A percentile compares a stretch with the other conserved stretches of the same genome.
These are phyloP conservation scores for Fistulinella cinereoalba DNA, from an alignment of 1,284 basidiomycete genomes.

Conservation along the genomic window DNA sequence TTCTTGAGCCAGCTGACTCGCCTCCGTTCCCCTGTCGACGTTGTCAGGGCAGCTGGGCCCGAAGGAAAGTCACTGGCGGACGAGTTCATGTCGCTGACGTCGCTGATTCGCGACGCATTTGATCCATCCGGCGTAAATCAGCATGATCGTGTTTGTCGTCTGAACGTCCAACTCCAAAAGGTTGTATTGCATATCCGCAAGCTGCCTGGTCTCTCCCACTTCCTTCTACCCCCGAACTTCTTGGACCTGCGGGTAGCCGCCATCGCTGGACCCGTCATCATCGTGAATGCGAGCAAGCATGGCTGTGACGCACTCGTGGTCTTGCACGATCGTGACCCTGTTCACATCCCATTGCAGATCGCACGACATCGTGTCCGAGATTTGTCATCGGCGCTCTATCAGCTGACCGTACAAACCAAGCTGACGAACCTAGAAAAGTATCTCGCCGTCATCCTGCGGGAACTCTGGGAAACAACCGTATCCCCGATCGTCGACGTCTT, in stretches of 20 bases:
- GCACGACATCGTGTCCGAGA: neutral
- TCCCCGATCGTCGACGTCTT: neutral
- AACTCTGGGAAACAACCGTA: neutral
- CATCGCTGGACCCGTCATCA: too few species aligned
- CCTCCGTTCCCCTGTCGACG: neutral
- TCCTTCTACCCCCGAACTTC: neutral
- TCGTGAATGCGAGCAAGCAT: too few species aligned
- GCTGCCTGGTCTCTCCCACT: neutral
- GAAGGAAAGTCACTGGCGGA: neutral
- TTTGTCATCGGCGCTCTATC: neutral
- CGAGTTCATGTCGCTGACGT: neutral
- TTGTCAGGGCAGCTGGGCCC: neutral
- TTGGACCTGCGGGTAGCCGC: too few species aligned
- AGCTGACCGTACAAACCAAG: neutral
- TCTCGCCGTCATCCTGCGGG: neutral
- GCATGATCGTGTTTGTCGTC: neutral
- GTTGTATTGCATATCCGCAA: neutral
- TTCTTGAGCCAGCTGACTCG: neutral
- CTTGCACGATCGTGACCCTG: neutral
- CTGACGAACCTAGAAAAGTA: neutral
- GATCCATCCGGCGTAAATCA: neutral
- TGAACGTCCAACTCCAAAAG: neutral
- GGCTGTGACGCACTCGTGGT: too few species aligned
- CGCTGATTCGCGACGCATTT: neutral
- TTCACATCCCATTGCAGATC: neutral